A percentile compares a stretch with the other conserved stretches of the same genome.
Conservation (phyloP, 2,329 filamentous ascomycete species). For the Colletotrichum godetiae region DNA sequence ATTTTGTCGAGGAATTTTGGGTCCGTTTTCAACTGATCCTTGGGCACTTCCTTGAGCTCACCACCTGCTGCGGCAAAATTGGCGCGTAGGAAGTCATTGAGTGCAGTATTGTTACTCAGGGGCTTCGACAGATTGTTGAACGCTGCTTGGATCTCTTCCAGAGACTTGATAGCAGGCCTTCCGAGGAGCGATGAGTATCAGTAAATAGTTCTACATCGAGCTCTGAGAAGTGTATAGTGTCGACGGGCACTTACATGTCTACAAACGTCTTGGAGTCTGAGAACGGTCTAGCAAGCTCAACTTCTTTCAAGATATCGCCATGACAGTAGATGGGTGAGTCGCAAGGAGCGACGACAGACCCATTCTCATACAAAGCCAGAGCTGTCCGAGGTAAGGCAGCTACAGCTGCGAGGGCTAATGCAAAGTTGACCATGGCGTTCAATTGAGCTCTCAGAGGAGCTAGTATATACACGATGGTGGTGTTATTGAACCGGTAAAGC, state of each 20-base stretch:
- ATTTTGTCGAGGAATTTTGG: constrained; percentile 68
- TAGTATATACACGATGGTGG: background rate
- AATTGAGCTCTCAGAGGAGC: background rate
- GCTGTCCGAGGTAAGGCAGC: constrained; percentile 40
- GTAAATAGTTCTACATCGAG: background rate
- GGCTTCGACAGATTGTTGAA: constrained; percentile 71
- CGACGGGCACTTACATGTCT: constrained; percentile 64
- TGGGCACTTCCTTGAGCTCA: constrained; percentile 67
- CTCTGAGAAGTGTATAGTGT: background rate
- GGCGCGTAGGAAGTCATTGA: constrained; percentile 69
- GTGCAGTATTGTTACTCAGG: constrained; percentile 70
- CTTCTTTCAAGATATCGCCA: constrained; percentile 70
- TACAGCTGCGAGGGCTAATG: constrained; percentile 19
- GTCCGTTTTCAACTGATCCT: constrained; percentile 63
- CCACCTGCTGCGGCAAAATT: constrained; percentile 74
- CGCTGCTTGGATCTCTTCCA: constrained; percentile 70
- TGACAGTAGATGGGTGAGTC: constrained; percentile 76
- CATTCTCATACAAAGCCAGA: constrained; percentile 67
- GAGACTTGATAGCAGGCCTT: constrained; percentile 69
- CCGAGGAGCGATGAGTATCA: constrained; percentile 32
- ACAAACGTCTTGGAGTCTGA: constrained; percentile 78
- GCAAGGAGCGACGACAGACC: constrained; percentile 71
- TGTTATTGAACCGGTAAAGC: background rate
- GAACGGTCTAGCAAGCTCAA: constrained; percentile 73
- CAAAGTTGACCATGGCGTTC: constrained; percentile 7